These are phyloP conservation scores for Alternaria conjuncta DNA, from an alignment of 2,329 filamentous ascomycete species.

Conservation along the genomic window DNA sequence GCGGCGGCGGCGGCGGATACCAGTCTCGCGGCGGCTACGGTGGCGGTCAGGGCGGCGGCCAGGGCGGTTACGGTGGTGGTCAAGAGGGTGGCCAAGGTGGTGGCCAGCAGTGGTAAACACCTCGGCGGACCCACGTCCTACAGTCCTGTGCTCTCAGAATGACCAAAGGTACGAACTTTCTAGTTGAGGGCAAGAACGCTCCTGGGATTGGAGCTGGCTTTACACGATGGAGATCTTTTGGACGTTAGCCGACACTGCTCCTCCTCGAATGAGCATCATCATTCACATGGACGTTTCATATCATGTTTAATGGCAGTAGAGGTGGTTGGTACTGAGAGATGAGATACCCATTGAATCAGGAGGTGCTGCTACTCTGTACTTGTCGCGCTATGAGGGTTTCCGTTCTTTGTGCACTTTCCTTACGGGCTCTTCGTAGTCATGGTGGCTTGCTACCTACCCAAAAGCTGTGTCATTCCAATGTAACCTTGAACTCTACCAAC, in stretches of 20 bases:
- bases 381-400: conserved; percentile 28
- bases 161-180: conserved; percentile 7
- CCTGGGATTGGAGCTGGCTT: conserved; percentile 10
- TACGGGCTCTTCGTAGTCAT: conserved; percentile 16
- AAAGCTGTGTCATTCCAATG: conserved; percentile 14
- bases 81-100: conserved; percentile 39
- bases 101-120: conserved; percentile 45
- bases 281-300: conserved; percentile 28
- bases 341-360: conserved; percentile 51
- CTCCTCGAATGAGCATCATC: conserved; percentile 35
- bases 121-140: conserved; percentile 4
- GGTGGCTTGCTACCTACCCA: conserved; percentile 12
- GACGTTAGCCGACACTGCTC: conserved; percentile 31
- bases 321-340: conserved; percentile 47
- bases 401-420: conserved; percentile 29
- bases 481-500: neutral
- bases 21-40: conserved; percentile 40
- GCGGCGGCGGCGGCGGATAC: conserved; percentile 42
- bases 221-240: conserved; percentile 19
- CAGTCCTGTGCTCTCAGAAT: conserved; percentile 21
- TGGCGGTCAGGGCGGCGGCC: conserved; percentile 33
- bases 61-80: conserved; percentile 25
- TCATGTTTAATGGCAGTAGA: conserved; percentile 35
- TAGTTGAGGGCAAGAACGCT: conserved; percentile 14
- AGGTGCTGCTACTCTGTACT: conserved; percentile 41